phyloP scores from a whole-genome alignment of 2,329 filamentous ascomycete species.

The Akanthomyces muscarius region DNA sequence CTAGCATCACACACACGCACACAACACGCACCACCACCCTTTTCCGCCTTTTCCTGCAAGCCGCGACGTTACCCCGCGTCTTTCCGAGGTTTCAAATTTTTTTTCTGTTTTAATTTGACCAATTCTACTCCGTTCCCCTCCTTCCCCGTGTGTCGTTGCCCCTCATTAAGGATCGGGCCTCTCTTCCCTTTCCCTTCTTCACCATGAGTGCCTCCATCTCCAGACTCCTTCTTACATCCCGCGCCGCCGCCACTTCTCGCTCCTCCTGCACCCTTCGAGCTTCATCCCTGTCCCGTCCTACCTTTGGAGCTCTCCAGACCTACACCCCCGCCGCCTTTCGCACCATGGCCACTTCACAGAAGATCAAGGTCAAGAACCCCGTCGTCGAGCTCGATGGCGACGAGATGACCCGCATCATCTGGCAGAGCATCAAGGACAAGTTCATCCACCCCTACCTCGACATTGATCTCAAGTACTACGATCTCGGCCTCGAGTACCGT shows the following conservation, averaged over 20 bases:
- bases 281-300: slow-evolving; percentile 34
- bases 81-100: slow-evolving; percentile 12
- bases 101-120: background rate
- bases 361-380: slow-evolving; percentile 99
- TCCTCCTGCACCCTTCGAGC: slow-evolving; percentile 28
- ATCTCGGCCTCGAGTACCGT: slow-evolving; percentile 88
- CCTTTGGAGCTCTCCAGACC: slow-evolving; percentile 36
- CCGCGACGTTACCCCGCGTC: slow-evolving; percentile 14
- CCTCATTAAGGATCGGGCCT: slow-evolving; percentile 2
- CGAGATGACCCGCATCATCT: slow-evolving; percentile 98
- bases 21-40: slow-evolving; percentile 6
- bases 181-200: background rate
- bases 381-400: slow-evolving; percentile 95
- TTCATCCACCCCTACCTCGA: slow-evolving; percentile 96
- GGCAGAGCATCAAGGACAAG: slow-evolving; percentile 98
- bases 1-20: slow-evolving; percentile 5
- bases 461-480: slow-evolving; percentile 97
- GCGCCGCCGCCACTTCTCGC: slow-evolving; percentile 22
- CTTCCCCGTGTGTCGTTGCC: background rate
- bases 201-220: slow-evolving; percentile 13
- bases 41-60: background rate
- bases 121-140: background rate
- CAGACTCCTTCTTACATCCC: slow-evolving; percentile 12
- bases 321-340: slow-evolving; percentile 66
- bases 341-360: slow-evolving; percentile 59